Percentiles rank a stretch among this genome's conserved stretches.
These are phyloP conservation scores for Diaporthe capsici DNA, from an alignment of 2,329 filamentous ascomycete genomes.

Conservation along the genomic window DNA sequence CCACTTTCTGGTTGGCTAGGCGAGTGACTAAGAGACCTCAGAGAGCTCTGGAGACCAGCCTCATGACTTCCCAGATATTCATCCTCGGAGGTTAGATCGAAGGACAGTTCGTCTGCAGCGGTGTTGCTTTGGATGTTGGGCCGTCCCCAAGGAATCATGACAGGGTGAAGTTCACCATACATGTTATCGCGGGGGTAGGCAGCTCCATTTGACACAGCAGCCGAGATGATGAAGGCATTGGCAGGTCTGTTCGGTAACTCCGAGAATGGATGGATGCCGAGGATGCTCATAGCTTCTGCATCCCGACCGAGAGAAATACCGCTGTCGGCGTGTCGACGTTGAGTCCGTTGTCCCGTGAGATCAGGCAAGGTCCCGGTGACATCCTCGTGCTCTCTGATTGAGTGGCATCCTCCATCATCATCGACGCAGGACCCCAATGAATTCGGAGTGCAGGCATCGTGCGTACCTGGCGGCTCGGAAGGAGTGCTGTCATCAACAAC, in stretches of 20 bases:
- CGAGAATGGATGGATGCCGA: slow-evolving; percentile 33
- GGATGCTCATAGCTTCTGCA: slow-evolving; percentile 34
- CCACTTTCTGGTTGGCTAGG: neutral
- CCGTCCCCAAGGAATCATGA: neutral
- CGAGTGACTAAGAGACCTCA: neutral
- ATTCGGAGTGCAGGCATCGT: neutral
- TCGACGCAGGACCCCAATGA: neutral
- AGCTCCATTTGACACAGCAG: slow-evolving; percentile 1
- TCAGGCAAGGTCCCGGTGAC: too few species aligned
- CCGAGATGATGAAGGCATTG: slow-evolving; percentile 39
- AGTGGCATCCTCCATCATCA: neutral
- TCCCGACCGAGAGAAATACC: slow-evolving; percentile 20
- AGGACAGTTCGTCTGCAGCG: neutral
- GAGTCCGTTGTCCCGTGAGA: neutral
- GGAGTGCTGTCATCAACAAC: neutral
- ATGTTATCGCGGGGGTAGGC: neutral
- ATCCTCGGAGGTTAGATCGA: neutral
- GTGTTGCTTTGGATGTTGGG: neutral
- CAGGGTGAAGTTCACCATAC: neutral
- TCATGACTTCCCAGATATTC: neutral
- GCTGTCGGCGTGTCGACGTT: neutral
- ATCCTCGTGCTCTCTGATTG: neutral
- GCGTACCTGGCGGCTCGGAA: neutral
- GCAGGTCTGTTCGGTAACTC: slow-evolving; percentile 19
- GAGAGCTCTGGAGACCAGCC: neutral